Base-by-base conservation (phyloP, 1,284 basidiomycete species). In the Wolfiporia cocos region DNA sequence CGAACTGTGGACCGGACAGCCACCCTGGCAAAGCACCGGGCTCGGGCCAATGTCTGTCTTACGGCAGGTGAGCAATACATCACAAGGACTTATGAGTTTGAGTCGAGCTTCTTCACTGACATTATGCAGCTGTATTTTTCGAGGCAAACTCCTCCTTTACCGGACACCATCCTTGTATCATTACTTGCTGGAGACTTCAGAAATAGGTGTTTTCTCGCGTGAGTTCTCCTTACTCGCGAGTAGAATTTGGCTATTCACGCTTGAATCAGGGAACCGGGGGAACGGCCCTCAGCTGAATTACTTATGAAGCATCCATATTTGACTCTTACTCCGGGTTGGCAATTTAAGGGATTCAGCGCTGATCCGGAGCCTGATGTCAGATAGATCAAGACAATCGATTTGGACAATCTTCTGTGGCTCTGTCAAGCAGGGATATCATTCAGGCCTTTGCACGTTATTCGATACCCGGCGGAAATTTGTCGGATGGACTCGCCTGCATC, bases 1-100 rank as follows among this genome's bases (percentile, higher is more conserved):
- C 24, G 37, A 38, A 17, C 24, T 38, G 37, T 38, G 37, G 37
- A 28, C 37, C 12, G 37, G 37, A 5, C 14, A 38, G 18, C 5
- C 12, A 29, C 37, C 37, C 12, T 38, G 37, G 37, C n/a, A n/a
- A n/a, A n/a, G n/a, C n/a, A 17, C 31, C 6, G 31, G 31, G 6
- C 9, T 10, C 12, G 31, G 15, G 18, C 31, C 7, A 10, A 17
- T 6, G 7, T 9, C 15, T 33, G 31, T 33, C 18, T 17, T 33
- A 9, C 12, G 7, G 7, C 9, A 33, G 6, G 31, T 33, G 15
- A 29, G n/a, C 7, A 29, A n/a, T 29, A 7, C n/a, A 9, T 9
- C n/a, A 29, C 9, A 29, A 29, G 26, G 9, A 29, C 26, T n/a
- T n/a, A 9, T 29, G n/a, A 29, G n/a, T 29, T 9, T n/a, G n/a